These are phyloP conservation scores for Pyrus bretschneideri DNA, from an alignment of 306 rosid genomes.

Conservation along the genomic window DNA sequence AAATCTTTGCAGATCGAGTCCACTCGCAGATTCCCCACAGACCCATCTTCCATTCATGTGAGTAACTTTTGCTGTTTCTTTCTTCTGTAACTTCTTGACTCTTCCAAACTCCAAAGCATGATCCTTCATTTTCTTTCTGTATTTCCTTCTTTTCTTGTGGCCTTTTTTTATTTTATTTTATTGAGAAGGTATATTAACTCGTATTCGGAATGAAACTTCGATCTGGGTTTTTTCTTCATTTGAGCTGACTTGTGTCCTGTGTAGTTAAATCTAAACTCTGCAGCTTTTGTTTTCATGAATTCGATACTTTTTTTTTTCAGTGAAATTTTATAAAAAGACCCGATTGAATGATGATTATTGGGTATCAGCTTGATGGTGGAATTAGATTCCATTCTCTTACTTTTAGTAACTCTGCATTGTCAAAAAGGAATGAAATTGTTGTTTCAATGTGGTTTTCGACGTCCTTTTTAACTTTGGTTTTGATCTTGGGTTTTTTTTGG, in stretches of 20 bases:
- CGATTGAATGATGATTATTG: background rate
- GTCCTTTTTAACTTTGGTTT: background rate
- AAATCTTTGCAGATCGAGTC: background rate
- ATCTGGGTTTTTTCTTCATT: background rate
- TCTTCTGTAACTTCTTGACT: background rate
- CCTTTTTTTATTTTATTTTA: background rate
- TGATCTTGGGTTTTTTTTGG: background rate
- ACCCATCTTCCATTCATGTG: conserved; percentile 2
- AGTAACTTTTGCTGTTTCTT: conserved; percentile 5
- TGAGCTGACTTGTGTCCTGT: background rate
- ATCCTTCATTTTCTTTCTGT: background rate
- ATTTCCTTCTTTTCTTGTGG: background rate
- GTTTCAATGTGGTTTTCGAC: background rate
- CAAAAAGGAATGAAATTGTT: background rate
- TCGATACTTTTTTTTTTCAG: background rate
- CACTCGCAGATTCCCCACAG: background rate
- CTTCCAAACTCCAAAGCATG: background rate
- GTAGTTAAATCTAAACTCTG: background rate
- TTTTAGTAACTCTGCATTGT: background rate
- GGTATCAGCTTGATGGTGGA: background rate
- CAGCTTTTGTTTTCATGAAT: background rate
- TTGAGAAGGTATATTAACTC: background rate
- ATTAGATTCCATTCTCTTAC: background rate
- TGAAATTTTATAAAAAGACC: background rate
- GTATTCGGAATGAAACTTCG: background rate